phyloP scores from a whole-genome alignment of 2,329 filamentous ascomycete genomes.

The Apiospora kogelbergensis region DNA sequence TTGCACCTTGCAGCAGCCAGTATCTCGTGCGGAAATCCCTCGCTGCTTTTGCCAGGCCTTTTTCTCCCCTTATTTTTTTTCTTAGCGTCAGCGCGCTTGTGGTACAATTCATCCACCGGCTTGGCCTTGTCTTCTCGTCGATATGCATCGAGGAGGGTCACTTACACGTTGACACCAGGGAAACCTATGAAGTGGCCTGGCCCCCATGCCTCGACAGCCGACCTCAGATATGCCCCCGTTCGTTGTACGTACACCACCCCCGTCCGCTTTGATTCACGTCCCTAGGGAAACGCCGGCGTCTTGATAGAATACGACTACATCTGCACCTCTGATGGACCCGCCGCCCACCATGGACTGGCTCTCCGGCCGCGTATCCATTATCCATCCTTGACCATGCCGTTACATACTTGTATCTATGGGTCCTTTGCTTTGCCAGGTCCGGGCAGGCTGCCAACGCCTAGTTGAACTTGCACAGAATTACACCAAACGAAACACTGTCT shows the following conservation, averaged over 20 bases:
- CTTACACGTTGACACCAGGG: slow-evolving; percentile 3
- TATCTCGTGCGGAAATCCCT: slow-evolving; percentile 26
- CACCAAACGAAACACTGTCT: background rate
- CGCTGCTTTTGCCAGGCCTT: slow-evolving; percentile 31
- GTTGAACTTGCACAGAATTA: background rate
- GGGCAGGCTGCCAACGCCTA: background rate
- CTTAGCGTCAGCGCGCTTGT: slow-evolving; percentile 9
- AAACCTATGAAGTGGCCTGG: background rate
- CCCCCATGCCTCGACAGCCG: background rate
- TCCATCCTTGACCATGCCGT: background rate
- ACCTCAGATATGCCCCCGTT: slow-evolving; percentile 1
- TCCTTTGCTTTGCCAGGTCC: background rate
- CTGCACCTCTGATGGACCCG: background rate
- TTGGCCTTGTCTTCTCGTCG: background rate
- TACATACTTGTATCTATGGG: background rate
- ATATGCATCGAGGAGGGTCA: slow-evolving; percentile 7
- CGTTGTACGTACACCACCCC: background rate
- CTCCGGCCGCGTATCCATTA: background rate
- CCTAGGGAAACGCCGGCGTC: background rate
- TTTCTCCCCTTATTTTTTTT: background rate
- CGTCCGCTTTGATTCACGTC: background rate
- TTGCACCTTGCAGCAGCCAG: slow-evolving; percentile 1
- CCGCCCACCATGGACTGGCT: background rate
- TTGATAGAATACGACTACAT: background rate
- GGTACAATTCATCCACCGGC: background rate